phyloP scores from a whole-genome alignment of 2,329 filamentous ascomycete genomes.

The Plectosphaerella plurivora region DNA sequence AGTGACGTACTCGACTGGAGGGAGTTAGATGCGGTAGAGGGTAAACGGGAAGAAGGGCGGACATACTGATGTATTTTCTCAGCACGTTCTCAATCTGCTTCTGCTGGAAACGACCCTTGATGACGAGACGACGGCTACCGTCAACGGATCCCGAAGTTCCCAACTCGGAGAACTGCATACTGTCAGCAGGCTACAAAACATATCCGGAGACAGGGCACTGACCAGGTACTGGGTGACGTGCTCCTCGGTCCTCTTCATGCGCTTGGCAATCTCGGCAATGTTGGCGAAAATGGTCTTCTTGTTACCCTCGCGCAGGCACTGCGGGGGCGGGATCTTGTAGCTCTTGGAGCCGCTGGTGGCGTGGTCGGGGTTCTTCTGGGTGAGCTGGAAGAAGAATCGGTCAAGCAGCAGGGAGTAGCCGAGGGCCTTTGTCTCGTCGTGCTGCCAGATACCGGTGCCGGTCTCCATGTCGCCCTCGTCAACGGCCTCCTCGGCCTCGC shows the following conservation, averaged over 20 bases:
- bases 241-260: slow-evolving; percentile 98
- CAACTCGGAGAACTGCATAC: slow-evolving; percentile 74
- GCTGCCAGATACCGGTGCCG: slow-evolving; percentile 86
- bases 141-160: slow-evolving; percentile 95
- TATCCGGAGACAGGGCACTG: not conserved
- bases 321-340: slow-evolving; percentile 98
- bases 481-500: slow-evolving; percentile 45
- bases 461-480: slow-evolving; percentile 75
- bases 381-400: slow-evolving; percentile 91
- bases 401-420: slow-evolving; percentile 80
- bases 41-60: not conserved
- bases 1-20: slow-evolving; percentile 85
- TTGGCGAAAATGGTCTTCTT: slow-evolving; percentile 99
- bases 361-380: slow-evolving; percentile 95
- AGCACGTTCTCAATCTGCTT: slow-evolving; percentile 98
- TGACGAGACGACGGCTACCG: slow-evolving; percentile 86
- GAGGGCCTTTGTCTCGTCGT: slow-evolving; percentile 73
- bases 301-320: slow-evolving; percentile 99
- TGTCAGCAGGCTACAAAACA: not conserved
- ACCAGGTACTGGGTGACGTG: slow-evolving; percentile 84
- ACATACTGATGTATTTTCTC: slow-evolving; percentile 87
- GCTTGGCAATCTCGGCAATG: slow-evolving; percentile 96
- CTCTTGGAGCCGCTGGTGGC: slow-evolving; percentile 83
- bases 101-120: slow-evolving; percentile 99
- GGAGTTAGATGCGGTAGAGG: slow-evolving; percentile 21